Base-by-base conservation (phyloP, 2,329 filamentous ascomycete species). In the Salinomyces thailandicus region DNA sequence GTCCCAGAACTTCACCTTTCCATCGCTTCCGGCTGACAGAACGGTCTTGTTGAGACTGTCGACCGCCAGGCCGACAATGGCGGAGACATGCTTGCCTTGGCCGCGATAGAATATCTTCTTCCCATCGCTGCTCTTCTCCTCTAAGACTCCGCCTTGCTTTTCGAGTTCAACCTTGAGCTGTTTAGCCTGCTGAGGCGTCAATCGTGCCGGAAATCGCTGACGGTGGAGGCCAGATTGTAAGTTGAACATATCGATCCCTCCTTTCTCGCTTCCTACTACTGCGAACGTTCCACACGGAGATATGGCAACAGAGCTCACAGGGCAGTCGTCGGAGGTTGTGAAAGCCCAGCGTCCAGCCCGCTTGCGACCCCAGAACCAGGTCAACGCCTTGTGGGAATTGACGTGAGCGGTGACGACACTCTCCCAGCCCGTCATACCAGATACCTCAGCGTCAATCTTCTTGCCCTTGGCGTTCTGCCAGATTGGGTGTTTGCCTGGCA, bases 281-380 rank as follows among this genome's bases (percentile, higher is more conserved):
- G 87, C 87, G 66, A 98, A 98, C 2, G 84, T 95, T 38, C 91
- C 91, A 52, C 91, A 98, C 1, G 85, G 74, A 36, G 85, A 94
- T 42, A 98, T 81, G 8, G 86, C 75, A 14, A 98, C 85, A 36
- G 83, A 89, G 46, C 66, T 73, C 22, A 94, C 89, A 51, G 85
- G 75, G n/a, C 77, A 73, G 13, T 75, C 75, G 61, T 98, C 91
- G 27, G 81, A 75, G 1, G 87, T 95, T 46, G 83, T 78, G 49
- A 98, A 85, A 0, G 83, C 81, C 91, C 91, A 98, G 45, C 91
- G 73, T 8, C 91, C 91, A 33, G 91, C 87, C 51, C 81, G 79
- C 62, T 93, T 95, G 38, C 85, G 79, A 5, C 89, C 91, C 87
- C 91, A 96, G 62, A 95, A 95, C 91, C 91, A 98, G 1, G 91